Percentiles rank a stretch among this genome's conserved stretches.
Evolutionary conservation across 139 green algal genomes (phyloP).

Genomic region (Chlorella ohadii): DNA sequence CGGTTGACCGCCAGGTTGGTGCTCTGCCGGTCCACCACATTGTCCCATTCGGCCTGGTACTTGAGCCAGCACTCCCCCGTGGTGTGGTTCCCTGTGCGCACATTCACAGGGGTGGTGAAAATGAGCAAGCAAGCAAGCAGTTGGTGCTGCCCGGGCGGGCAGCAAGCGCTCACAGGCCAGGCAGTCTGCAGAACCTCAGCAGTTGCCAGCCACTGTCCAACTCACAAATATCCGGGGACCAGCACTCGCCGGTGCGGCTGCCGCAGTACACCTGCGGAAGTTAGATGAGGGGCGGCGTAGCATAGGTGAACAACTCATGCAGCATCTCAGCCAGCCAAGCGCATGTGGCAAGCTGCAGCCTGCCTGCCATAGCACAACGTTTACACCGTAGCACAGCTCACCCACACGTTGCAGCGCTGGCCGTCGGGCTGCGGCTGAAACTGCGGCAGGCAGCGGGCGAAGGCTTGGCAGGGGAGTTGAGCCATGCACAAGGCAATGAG

Average conservation of each 20-base stretch:
- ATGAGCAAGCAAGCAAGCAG: background rate
- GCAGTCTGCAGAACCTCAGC: no score
- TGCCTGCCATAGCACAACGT: no score
- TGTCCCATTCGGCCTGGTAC: conserved; percentile 54
- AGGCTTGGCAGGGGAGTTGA: background rate
- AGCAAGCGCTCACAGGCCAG: no score
- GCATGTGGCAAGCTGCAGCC: no score
- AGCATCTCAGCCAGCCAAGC: no score
- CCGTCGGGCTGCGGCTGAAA: background rate
- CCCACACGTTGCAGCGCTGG: conserved; percentile 55
- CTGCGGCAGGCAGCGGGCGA: background rate
- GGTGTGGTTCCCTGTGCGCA: conserved; percentile 22
- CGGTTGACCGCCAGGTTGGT: conserved; percentile 47
- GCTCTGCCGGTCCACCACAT: conserved; percentile 35
- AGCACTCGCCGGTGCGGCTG: conserved; percentile 40
- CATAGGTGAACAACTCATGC: no score
- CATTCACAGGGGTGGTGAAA: no score
- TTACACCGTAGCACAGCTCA: no score
- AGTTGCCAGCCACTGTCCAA: background rate
- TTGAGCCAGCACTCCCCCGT: conserved; percentile 54
- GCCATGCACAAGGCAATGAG: no score
- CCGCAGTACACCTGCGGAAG: background rate
- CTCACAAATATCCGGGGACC: conserved; percentile 56
- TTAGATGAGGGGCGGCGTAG: no score
- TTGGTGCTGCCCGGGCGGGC: background rate